Conservation (phyloP, 176 grass and related monocot species). For the Phoenix roebelenii region DNA sequence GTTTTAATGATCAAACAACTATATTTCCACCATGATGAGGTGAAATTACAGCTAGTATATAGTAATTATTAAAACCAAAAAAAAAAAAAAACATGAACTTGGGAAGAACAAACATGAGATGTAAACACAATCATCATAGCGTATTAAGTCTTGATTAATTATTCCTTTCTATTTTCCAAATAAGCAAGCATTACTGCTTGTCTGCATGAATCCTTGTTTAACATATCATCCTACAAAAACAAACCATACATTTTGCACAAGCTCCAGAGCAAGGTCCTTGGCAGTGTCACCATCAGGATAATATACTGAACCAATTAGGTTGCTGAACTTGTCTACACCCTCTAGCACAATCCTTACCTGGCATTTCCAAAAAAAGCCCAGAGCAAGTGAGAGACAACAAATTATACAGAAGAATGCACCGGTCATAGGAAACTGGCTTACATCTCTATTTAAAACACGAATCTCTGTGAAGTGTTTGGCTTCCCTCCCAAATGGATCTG, state of each 20-base stretch:
- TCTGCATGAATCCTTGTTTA: background rate
- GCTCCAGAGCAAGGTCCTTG: conserved; percentile 80
- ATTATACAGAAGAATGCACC: no score
- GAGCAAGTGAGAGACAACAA: no score
- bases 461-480: conserved; percentile 92
- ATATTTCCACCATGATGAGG: no score
- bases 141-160: background rate
- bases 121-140: no score
- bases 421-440: conserved; percentile 20
- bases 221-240: background rate
- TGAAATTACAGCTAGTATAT: no score
- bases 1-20: no score
- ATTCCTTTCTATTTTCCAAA: background rate
- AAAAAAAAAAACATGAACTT: no score
- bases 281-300: conserved; percentile 86
- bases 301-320: conserved; percentile 93
- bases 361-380: background rate
- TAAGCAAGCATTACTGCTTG: background rate
- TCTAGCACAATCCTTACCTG: conserved; percentile 96
- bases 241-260: conserved; percentile 77
- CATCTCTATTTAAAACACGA: conserved; percentile 86
- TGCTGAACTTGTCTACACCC: conserved; percentile 81
- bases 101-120: no score
- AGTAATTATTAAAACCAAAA: no score
- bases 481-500: conserved; percentile 82